Conservation (phyloP, 768 basidiomycete genomes). For the Lactifluus pinguis region DNA sequence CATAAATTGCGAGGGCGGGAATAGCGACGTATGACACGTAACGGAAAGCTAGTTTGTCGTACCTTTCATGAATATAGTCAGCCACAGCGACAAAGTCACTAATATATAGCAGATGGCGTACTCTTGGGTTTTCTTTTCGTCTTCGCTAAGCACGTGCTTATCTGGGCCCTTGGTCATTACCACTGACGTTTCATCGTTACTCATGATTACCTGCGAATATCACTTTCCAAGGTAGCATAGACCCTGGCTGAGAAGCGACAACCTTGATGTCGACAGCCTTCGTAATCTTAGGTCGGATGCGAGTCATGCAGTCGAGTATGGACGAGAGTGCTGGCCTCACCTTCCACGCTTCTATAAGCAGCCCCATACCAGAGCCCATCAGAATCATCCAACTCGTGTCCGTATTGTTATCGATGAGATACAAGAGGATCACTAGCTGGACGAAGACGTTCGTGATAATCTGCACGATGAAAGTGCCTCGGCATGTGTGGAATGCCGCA, state of each 20-base stretch:
- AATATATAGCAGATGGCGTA: conserved; percentile 32
- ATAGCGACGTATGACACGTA: conserved; percentile 88
- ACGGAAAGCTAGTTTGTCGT: conserved; percentile 88
- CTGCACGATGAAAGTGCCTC: conserved; percentile 23
- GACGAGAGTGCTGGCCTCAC: conserved; percentile 27
- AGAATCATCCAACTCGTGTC: conserved; percentile 99
- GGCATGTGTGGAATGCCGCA: conserved; percentile 34
- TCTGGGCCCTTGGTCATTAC: conserved; percentile 35
- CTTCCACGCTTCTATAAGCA: conserved; percentile 93
- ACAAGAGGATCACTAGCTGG: conserved; percentile 82
- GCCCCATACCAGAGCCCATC: conserved; percentile 73
- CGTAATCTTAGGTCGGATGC: conserved; percentile 45
- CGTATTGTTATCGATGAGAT: conserved; percentile 90
- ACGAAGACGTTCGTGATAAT: conserved; percentile 92
- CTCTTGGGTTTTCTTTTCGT: conserved; percentile 98
- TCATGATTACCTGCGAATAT: conserved; percentile 62
- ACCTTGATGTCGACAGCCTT: conserved; percentile 86
- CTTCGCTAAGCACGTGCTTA: conserved; percentile 93
- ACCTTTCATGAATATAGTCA: conserved; percentile 35
- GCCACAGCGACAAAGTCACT: neutral
- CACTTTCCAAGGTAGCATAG: conserved; percentile 67
- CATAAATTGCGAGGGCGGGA: conserved; percentile 69
- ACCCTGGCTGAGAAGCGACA: conserved; percentile 49
- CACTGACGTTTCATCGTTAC: conserved; percentile 5
- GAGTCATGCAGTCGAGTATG: neutral